Conservation (phyloP, 2,329 filamentous ascomycete genomes). For the Pleurostoma richardsiae region DNA sequence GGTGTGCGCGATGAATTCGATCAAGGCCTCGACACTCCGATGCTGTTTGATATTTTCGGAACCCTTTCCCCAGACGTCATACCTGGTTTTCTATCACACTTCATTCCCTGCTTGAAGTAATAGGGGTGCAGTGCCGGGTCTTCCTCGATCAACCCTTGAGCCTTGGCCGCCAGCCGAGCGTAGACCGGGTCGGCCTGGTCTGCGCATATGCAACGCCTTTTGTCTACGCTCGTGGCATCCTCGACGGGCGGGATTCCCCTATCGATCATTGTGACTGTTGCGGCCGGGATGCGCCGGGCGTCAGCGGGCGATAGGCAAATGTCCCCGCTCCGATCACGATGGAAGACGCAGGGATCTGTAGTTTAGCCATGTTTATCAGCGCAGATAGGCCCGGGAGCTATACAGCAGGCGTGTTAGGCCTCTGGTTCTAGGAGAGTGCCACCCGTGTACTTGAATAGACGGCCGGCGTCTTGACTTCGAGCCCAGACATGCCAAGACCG, state of each 20-base stretch:
- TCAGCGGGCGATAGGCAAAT: background rate
- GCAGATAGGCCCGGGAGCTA: too few species aligned
- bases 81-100: slow-evolving; percentile 14
- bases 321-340: background rate
- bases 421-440: too few species aligned
- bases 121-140: slow-evolving; percentile 12
- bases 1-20: too few species aligned
- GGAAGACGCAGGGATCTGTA: background rate
- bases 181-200: slow-evolving; percentile 18
- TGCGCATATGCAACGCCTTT: slow-evolving; percentile 6
- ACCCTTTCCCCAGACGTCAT: slow-evolving; percentile 9
- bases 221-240: slow-evolving; percentile 8
- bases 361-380: too few species aligned
- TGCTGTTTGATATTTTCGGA: slow-evolving; percentile 1
- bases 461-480: too few species aligned
- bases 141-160: slow-evolving; percentile 12
- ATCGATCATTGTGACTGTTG: slow-evolving; percentile 56
- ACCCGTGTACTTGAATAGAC: too few species aligned
- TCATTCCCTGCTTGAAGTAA: slow-evolving; percentile 18
- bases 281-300: background rate
- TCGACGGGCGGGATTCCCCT: slow-evolving; percentile 29
- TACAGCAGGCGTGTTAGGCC: too few species aligned
- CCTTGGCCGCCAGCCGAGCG: slow-evolving; percentile 11
- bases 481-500: too few species aligned
- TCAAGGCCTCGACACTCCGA: too few species aligned